Evolutionary conservation across 2,329 filamentous ascomycete species (phyloP), one percentile per base, ranked within the genome.

Genomic region (Uncinocarpus reesii): DNA sequence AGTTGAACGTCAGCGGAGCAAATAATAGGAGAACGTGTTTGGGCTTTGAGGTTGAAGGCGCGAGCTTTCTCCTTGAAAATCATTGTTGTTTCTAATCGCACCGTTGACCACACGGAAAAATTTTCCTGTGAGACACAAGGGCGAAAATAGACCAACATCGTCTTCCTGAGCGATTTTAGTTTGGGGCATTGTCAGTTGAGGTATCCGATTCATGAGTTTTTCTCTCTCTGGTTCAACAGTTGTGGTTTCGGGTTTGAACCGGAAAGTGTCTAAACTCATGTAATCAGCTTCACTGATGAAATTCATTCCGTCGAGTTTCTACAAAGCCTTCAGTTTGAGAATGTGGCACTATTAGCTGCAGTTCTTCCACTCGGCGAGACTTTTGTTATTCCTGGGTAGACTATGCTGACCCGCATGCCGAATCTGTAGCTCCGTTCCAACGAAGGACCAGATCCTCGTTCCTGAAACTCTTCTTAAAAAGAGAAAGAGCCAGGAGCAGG

Each of bases 391-490:
- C 79, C 74, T 70, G 76, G 81, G 78, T 78, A 80, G 81, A 86
- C 83, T 86, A 81, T 86, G 84, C 82, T 86, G 71, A 80, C 71
- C 64, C 69, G 24, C 47, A 51, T 55, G 48, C 47, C 49, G 28
- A 42, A 46, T 47, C 42, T 58, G 66, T 69, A 95, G 88, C 76
- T 82, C 81, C 75, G 86, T 95, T 68, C 87, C 92, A 62, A 94
- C 88, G 72, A 76, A 89, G 74, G 86, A 95, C 73, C 85, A 96
- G 73, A 82, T 98, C 71, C 79, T 96, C 71, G 87, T 96, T 70
- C 92, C 92, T 63, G 92, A 98, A 86, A 98, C 92, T 65, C 86
- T 98, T 67, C 82, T 98, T 73, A 98, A 98, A 86, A 98, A 98
- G 87, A 86, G 92, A 79, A 98, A 98, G 88, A 87, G 81, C 73